Evolutionary conservation across 306 rosid genomes (phyloP).

Genomic region (Pterocarpus santalinus): DNA sequence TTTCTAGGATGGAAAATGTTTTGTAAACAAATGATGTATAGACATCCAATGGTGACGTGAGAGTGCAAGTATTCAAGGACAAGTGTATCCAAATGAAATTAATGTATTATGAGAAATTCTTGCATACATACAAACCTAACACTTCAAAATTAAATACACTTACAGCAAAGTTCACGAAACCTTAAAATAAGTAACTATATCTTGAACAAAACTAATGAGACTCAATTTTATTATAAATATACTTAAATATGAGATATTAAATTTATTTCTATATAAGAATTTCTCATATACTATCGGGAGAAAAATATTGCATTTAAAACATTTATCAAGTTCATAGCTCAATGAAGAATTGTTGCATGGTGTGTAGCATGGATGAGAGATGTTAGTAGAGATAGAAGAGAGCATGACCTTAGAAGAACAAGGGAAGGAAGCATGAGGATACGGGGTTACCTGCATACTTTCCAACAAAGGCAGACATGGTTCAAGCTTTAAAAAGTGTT

Average conservation of each 20-base stretch:
- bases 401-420: background rate
- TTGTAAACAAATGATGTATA: too few relatives aligned
- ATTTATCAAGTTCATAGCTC: background rate
- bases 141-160: too few relatives aligned
- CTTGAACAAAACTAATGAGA: too few relatives aligned
- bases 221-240: too few relatives aligned
- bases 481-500: slow-evolving; percentile 43
- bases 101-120: background rate
- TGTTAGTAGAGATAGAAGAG: background rate
- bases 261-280: too few relatives aligned
- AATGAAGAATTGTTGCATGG: background rate
- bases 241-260: too few relatives aligned
- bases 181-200: too few relatives aligned
- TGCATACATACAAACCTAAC: too few relatives aligned
- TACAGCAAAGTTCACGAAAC: too few relatives aligned
- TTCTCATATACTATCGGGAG: too few relatives aligned
- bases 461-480: slow-evolving; percentile 95
- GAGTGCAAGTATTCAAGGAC: background rate
- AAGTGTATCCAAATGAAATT: too few relatives aligned
- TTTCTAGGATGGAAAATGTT: background rate
- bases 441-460: slow-evolving; percentile 75
- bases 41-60: too few relatives aligned
- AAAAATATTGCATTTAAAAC: background rate
- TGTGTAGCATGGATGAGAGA: background rate
- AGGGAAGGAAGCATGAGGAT: slow-evolving; percentile 9